phyloP scores from a whole-genome alignment of 495 filamentous ascomycete genomes.

The Hypoxylon fragiforme region DNA sequence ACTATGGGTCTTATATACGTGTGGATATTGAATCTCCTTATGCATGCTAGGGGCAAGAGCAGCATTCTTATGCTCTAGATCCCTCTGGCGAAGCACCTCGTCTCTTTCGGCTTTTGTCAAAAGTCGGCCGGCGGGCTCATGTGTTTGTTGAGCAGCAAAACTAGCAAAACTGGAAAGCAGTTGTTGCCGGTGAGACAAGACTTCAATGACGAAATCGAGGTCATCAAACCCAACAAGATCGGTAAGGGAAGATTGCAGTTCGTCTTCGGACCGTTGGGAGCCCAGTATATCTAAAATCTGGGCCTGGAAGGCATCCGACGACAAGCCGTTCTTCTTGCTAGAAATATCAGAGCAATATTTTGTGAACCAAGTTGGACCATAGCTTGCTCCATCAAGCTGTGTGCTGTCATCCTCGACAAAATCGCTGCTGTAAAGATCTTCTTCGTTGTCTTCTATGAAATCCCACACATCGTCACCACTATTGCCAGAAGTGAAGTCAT shows the following conservation, averaged over 20 bases:
- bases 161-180: slow-evolving; percentile 50
- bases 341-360: slow-evolving; percentile 65
- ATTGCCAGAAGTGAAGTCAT: slow-evolving; percentile 62
- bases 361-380: slow-evolving; percentile 62
- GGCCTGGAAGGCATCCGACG: slow-evolving; percentile 62
- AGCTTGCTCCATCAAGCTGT: slow-evolving; percentile 20
- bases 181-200: slow-evolving; percentile 72
- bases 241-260: slow-evolving; percentile 84
- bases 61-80: slow-evolving; percentile 81
- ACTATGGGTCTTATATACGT: slow-evolving; percentile 82
- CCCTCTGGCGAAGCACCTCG: slow-evolving; percentile 68
- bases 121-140: slow-evolving; percentile 60
- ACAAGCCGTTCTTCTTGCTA: slow-evolving; percentile 61
- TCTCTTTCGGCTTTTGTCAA: slow-evolving; percentile 78
- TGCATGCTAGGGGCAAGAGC: slow-evolving; percentile 62
- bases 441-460: slow-evolving; percentile 74
- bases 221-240: slow-evolving; percentile 93
- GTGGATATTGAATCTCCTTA: slow-evolving; percentile 77
- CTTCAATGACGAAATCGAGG: slow-evolving; percentile 82
- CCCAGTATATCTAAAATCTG: slow-evolving; percentile 71
- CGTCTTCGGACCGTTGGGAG: slow-evolving; percentile 71
- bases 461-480: slow-evolving; percentile 87
- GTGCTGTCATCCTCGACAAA: slow-evolving; percentile 40
- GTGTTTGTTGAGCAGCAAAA: slow-evolving; percentile 40
- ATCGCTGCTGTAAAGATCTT: slow-evolving; percentile 53